phyloP scores from a whole-genome alignment of 2,329 filamentous ascomycete genomes.

The Aspergillus tanneri region DNA sequence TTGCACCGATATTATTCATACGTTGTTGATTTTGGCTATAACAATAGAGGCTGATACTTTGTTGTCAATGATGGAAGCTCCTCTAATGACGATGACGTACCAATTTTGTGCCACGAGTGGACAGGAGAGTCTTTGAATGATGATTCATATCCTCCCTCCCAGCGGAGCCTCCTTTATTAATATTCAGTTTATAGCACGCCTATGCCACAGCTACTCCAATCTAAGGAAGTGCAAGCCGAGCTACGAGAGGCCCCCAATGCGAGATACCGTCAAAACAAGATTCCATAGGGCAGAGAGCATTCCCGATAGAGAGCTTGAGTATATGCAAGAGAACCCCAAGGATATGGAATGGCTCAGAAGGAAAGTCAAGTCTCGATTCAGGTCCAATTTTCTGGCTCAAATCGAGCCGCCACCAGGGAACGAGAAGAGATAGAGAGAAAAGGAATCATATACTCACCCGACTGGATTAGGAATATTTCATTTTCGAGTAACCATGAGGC shows the following conservation, averaged over 20 bases:
- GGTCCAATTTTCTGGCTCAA: slow-evolving; percentile 8
- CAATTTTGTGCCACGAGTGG: background rate
- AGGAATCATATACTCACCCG: too few relatives aligned
- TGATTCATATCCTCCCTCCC: too few relatives aligned
- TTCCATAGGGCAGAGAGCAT: background rate
- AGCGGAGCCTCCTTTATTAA: background rate
- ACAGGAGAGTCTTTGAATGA: background rate
- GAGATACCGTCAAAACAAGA: background rate
- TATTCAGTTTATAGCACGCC: background rate
- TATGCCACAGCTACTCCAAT: background rate
- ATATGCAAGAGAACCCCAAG: slow-evolving; percentile 10
- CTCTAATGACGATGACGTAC: background rate
- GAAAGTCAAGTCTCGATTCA: slow-evolving; percentile 11
- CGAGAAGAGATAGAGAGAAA: slow-evolving; percentile 4
- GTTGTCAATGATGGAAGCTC: background rate
- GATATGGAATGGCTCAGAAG: slow-evolving; percentile 11
- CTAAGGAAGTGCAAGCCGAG: background rate
- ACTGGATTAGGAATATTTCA: too few relatives aligned
- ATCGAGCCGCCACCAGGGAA: slow-evolving; percentile 1
- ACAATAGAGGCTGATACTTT: background rate
- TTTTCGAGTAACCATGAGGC: too few relatives aligned
- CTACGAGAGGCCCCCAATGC: background rate
- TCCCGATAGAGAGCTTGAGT: slow-evolving; percentile 4
- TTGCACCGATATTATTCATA: background rate
- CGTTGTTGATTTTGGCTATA: background rate